Base-by-base conservation (phyloP, 768 basidiomycete genomes). In the Asterophora parasitica region DNA sequence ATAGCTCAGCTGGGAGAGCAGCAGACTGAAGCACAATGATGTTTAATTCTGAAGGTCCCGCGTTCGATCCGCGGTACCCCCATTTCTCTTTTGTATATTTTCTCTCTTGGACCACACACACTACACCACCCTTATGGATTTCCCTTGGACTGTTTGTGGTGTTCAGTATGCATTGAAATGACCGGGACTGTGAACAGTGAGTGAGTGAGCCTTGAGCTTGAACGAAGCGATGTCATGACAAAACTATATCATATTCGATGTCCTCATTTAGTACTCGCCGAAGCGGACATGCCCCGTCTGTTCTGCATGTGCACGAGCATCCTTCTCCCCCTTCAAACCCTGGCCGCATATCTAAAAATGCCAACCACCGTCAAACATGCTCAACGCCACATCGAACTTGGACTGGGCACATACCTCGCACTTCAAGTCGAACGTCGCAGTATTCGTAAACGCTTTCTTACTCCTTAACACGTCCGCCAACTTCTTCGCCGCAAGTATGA, bases 321-420 rank as follows among this genome's bases (percentile, higher is more conserved):
- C 93, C 59, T 93, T 97, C 71, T 98, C 94, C 28, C 95, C 95
- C 57, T 86, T 94, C 54, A 98, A 68, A 0, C 90, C 92, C 57
- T 82, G 73, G 13, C 85, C 81, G 59, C 94, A 98, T 42, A 85
- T 72, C 82, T 92, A 49, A 7, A 43, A 9, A 30, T 23, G 3
- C 23, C 23, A n/a, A 20, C 44, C 11, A 47, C 15, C 27, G 36
- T 40, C 28, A 48, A 7, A n/a, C 17, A 36, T 23, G 41, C 45
- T 15, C 36, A 35, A n/a, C 23, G 23, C 23, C 23, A 44, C 31
- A 48, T 50, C 30, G 45, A 43, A 7, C n/a, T n/a, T n/a, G n/a
- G n/a, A n/a, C n/a, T n/a, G n/a, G n/a, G n/a, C 27, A 66, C 76
- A 58, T 62, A 87, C 87, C 72, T 92, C 82, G 63, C 92, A 95